Percentiles rank a stretch among this genome's conserved stretches.
These are phyloP conservation scores for Boletus sensibilis DNA, from an alignment of 768 basidiomycete genomes.

Conservation along the genomic window DNA sequence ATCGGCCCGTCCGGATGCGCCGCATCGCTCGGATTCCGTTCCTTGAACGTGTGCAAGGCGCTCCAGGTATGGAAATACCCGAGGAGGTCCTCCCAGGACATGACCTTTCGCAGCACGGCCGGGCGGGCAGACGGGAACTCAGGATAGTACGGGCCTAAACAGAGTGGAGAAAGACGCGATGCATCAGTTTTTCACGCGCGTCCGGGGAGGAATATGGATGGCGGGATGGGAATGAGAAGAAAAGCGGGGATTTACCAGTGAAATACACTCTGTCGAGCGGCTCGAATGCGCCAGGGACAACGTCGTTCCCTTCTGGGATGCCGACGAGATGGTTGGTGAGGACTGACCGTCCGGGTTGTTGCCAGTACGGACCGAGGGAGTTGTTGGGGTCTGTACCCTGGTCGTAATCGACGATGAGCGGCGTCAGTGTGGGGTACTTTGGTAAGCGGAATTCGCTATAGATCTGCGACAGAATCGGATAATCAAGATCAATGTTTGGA, in stretches of 20 bases:
- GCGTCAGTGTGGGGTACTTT: background rate
- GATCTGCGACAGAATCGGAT: background rate
- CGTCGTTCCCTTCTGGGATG: background rate
- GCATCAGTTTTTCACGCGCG: background rate
- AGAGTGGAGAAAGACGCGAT: background rate
- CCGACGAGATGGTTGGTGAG: background rate
- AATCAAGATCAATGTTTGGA: background rate
- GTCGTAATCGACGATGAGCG: slow-evolving; percentile 1
- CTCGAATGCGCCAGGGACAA: slow-evolving; percentile 21
- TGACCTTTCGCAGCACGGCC: slow-evolving; percentile 54
- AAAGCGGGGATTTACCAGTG: slow-evolving; percentile 39
- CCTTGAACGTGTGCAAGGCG: slow-evolving; percentile 64
- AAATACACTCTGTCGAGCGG: slow-evolving; percentile 57
- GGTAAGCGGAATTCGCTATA: slow-evolving; percentile 10
- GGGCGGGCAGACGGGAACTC: slow-evolving; percentile 32
- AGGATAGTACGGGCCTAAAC: slow-evolving; percentile 43
- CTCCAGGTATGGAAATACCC: slow-evolving; percentile 73
- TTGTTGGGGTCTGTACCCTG: background rate
- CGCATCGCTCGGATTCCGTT: slow-evolving; percentile 56
- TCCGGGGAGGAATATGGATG: background rate
- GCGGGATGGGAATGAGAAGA: too few relatives aligned
- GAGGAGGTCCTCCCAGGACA: slow-evolving; percentile 66
- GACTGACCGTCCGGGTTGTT: slow-evolving; percentile 2
- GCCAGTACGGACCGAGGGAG: slow-evolving; percentile 8
- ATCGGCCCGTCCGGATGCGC: slow-evolving; percentile 56